Conservation (phyloP, 208 protist species). For the Trypanosoma melophagium region DNA sequence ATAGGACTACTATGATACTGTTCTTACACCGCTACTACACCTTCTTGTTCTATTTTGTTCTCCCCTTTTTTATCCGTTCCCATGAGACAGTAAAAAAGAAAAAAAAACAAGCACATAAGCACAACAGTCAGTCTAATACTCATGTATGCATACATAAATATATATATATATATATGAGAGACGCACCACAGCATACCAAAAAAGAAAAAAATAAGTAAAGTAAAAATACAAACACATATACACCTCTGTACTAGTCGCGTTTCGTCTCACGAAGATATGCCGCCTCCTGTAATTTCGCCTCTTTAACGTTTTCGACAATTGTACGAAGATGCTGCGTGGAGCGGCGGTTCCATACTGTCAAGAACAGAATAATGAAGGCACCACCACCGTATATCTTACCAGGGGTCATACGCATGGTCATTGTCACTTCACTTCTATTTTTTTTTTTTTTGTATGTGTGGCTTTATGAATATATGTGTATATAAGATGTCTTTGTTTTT, state of each 20-base stretch:
- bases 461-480: no score
- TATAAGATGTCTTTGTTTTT: not conserved
- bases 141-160: no score
- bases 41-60: no score
- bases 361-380: slow-evolving; percentile 37
- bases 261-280: slow-evolving; percentile 37
- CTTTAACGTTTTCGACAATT: slow-evolving; percentile 66
- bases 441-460: not conserved
- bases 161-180: no score
- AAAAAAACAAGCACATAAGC: no score
- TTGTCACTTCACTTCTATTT: slow-evolving; percentile 4
- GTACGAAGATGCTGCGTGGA: slow-evolving; percentile 58
- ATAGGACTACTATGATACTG: not conserved
- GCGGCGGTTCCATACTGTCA: slow-evolving; percentile 70
- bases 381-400: slow-evolving; percentile 83
- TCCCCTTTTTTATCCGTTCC: no score
- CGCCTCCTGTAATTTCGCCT: slow-evolving; percentile 58
- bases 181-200: no score
- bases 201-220: slow-evolving; percentile 1
- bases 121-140: no score
- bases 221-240: not conserved
- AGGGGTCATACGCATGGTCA: slow-evolving; percentile 67
- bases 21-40: not conserved
- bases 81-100: no score
- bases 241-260: not conserved